Base-by-base conservation (phyloP, 192 early-diverging fungal genomes). In the Globomyces pollinis-pini region DNA sequence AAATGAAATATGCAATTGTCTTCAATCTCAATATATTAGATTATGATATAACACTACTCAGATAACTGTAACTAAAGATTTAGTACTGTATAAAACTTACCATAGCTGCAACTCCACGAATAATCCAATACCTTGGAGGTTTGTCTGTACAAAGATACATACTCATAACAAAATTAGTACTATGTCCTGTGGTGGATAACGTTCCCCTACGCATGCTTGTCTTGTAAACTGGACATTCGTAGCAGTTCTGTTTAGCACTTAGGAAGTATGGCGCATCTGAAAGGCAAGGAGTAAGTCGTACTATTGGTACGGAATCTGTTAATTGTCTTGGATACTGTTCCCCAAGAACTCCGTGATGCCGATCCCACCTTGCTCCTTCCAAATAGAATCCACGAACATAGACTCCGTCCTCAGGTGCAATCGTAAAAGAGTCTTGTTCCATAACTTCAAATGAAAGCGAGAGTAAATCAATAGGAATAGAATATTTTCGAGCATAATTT, bases 181-280 rank as follows among this genome's bases (percentile, higher is more conserved):
- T 74, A 44, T 83, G 81, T 33, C 81, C 81, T 8, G 81, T 83
- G 20, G 81, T 83, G 39, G 76, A 80, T 41, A 83, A 50, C 5
- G 79, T 77, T 16, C 81, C 81, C 39, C 81, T 38, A 39, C 81
- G 52, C 59, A 72, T 69, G 38, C 72, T 74, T 11, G 81, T 83
- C 63, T 83, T 83, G 63, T 83, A 83, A 1, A 83, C 70, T 5
- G 81, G 81, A 51, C 79, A 83, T 21, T 81, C 76, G 47, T 83
- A 82, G 15, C 41, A 45, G 3, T 23, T 62, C 15, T 68, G 63
- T 51, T 61, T 68, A 30, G 52, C 43, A 18, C 32, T 36, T 18
- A 60, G 2, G 38, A 63, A 63, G 50, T 75, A 58, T 21, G 75
- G 68, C 34, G 71, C 77, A 52, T 76, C 74, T 26, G 67, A 53